Percentiles rank a stretch among this genome's conserved stretches.
Evolutionary conservation across 2,329 filamentous ascomycete species (phyloP).

Genomic region (Venturia aucupariae): DNA sequence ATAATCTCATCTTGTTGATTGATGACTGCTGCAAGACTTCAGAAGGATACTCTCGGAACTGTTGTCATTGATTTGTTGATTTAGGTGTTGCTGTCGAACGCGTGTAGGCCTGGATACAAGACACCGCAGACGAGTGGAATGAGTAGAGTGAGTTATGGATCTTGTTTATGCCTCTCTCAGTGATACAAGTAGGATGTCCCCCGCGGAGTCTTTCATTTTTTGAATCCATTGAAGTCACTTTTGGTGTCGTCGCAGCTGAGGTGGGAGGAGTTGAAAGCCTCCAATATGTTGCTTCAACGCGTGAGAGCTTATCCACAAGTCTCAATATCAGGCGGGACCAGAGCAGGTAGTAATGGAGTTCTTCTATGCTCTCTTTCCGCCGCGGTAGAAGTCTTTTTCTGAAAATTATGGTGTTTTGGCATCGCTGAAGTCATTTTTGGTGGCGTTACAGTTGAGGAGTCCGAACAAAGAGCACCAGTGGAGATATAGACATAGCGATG

Average conservation of each 20-base stretch:
- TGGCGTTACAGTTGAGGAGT: neutral
- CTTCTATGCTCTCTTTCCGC: neutral
- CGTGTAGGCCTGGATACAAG: too few species aligned
- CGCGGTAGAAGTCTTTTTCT: neutral
- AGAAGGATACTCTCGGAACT: neutral
- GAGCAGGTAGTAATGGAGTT: neutral
- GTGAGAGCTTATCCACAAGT: neutral
- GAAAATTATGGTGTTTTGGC: neutral
- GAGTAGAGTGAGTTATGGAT: too few species aligned
- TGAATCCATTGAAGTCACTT: too few species aligned
- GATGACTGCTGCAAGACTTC: neutral
- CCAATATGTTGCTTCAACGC: neutral
- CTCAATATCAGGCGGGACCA: neutral
- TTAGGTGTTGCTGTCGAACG: neutral
- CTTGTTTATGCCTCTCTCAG: too few species aligned
- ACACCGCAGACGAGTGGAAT: too few species aligned
- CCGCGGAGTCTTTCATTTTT: too few species aligned
- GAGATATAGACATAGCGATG: too few species aligned
- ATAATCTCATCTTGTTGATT: neutral
- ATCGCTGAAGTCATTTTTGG: neutral
- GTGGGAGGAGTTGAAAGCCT: too few species aligned
- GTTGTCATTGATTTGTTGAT: too few species aligned
- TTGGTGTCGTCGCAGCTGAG: too few species aligned
- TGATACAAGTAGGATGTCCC: too few species aligned
- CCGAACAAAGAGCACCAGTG: too few species aligned